Percentiles rank a stretch among this genome's conserved stretches.
phyloP scores from a whole-genome alignment of 2,329 filamentous ascomycete genomes.

The Fusarium lyarnte region DNA sequence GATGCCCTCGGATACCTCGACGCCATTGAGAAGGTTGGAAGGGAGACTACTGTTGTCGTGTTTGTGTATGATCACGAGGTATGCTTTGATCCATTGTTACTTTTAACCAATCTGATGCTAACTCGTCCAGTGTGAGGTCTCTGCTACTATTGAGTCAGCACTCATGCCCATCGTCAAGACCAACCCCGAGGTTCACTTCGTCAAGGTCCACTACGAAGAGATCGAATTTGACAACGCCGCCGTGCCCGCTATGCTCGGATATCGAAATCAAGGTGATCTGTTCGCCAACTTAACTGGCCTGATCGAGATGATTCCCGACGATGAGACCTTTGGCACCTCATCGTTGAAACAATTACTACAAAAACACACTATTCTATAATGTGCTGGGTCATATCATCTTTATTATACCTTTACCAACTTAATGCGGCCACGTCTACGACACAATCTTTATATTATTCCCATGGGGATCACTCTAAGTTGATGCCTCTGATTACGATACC shows the following conservation, averaged over 20 bases:
- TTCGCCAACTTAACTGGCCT: constrained; percentile 91
- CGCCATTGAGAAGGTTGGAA: constrained; percentile 87
- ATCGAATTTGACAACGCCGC: constrained; percentile 93
- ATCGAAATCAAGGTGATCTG: constrained; percentile 86
- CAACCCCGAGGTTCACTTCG: constrained; percentile 80
- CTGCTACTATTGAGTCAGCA: constrained; percentile 79
- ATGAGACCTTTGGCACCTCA: constrained; percentile 66
- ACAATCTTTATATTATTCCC: constrained; percentile 18
- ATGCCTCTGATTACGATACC: constrained; percentile 42
- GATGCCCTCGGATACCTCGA: constrained; percentile 95
- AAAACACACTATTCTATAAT: constrained; percentile 62
- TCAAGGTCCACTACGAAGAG: constrained; percentile 90
- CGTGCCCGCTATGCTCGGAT: constrained; percentile 88
- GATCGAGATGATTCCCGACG: constrained; percentile 82
- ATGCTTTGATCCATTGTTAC: constrained; percentile 49
- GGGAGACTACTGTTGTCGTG: constrained; percentile 87
- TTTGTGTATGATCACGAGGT: constrained; percentile 92
- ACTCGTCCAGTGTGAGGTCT: constrained; percentile 75
- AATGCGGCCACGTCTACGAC: constrained; percentile 43
- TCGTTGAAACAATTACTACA: constrained; percentile 63
- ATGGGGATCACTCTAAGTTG: constrained; percentile 14
- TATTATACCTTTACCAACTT: constrained; percentile 22
- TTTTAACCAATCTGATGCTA: constrained; percentile 21
- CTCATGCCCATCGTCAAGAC: constrained; percentile 77
- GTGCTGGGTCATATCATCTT: constrained; percentile 13